phyloP scores from a whole-genome alignment of 83 land plant species.

The Thuja plicata region DNA sequence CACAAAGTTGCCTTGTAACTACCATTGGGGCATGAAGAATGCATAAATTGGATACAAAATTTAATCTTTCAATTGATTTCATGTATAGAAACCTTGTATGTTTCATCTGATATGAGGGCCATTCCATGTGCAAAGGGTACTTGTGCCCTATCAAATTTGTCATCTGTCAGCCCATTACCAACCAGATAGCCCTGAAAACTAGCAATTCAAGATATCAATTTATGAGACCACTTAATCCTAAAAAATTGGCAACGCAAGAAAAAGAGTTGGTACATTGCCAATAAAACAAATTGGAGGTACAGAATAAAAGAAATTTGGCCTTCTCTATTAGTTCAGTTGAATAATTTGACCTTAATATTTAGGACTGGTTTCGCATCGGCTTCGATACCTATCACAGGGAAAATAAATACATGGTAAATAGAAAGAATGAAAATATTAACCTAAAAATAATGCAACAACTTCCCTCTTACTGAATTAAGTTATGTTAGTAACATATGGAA shows the following conservation, averaged over 20 bases:
- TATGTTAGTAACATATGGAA: neutral
- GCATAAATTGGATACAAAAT: neutral
- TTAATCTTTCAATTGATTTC: neutral
- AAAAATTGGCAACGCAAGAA: neutral
- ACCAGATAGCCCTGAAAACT: slow-evolving; percentile 45
- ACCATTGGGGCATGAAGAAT: neutral
- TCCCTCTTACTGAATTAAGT: neutral
- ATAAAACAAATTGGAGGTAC: neutral
- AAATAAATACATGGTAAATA: neutral
- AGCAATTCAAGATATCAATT: neutral
- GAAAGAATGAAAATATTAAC: neutral
- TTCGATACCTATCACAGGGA: slow-evolving; percentile 5
- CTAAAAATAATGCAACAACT: neutral
- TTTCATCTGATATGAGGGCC: slow-evolving; percentile 46
- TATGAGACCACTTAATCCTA: neutral
- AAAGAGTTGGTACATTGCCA: neutral
- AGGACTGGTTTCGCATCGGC: slow-evolving; percentile 4
- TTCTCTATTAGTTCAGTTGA: neutral
- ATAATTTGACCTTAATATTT: slow-evolving; percentile 10
- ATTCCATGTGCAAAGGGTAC: slow-evolving; percentile 34
- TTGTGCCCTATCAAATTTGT: slow-evolving; percentile 16
- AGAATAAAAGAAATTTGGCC: neutral
- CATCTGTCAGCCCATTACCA: slow-evolving; percentile 41
- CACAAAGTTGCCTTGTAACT: neutral
- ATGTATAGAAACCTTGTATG: slow-evolving; percentile 32